Conservation (phyloP, 1,139 yeast genomes). For the Candida albicans region DNA sequence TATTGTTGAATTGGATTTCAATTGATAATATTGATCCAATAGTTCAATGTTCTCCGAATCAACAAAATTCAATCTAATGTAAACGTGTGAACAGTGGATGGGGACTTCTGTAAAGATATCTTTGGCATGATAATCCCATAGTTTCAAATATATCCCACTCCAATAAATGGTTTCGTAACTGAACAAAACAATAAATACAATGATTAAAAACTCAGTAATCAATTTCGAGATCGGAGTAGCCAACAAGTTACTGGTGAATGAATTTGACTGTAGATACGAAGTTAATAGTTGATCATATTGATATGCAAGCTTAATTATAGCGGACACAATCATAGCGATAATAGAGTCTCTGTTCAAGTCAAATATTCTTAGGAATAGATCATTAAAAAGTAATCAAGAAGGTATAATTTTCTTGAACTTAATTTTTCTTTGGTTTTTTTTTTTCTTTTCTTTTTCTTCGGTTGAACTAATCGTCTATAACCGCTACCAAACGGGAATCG, state of each 20-base stretch:
- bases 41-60: slow-evolving; percentile 18
- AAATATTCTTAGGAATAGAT: no score
- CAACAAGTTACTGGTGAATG: slow-evolving; percentile 32
- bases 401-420: no score
- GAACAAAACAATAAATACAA: slow-evolving; percentile 33
- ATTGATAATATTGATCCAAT: slow-evolving; percentile 28
- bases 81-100: slow-evolving; percentile 74
- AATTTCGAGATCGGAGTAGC: slow-evolving; percentile 30
- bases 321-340: slow-evolving; percentile 6
- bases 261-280: slow-evolving; percentile 15
- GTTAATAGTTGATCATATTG: slow-evolving; percentile 16
- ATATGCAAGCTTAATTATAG: slow-evolving; percentile 14
- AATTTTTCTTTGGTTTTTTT: no score
- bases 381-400: no score
- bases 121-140: slow-evolving; percentile 65
- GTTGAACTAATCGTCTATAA: no score
- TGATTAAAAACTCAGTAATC: slow-evolving; percentile 44
- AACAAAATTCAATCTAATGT: slow-evolving; percentile 50
- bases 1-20: slow-evolving; percentile 24
- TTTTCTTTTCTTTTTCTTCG: no score
- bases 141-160: slow-evolving; percentile 46
- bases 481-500: no score
- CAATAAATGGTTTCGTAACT: slow-evolving; percentile 48
- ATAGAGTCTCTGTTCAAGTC: background rate
- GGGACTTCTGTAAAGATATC: slow-evolving; percentile 70